Percentiles rank a stretch among this genome's conserved stretches.
These are phyloP conservation scores for Apiospora pterosperma DNA, from an alignment of 2,329 filamentous ascomycete genomes.

Conservation along the genomic window DNA sequence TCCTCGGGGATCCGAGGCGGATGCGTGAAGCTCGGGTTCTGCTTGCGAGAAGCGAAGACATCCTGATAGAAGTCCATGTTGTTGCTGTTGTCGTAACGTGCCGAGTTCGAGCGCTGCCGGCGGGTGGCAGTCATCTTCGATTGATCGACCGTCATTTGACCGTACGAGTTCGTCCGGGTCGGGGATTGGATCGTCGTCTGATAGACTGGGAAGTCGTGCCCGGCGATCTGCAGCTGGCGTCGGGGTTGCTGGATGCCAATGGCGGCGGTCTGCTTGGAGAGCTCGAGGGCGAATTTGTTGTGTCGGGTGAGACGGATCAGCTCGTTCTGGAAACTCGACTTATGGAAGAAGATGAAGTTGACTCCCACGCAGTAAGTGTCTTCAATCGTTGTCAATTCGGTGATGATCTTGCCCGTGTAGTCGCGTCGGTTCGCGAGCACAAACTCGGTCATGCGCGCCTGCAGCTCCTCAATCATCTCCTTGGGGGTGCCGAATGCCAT, in stretches of 20 bases:
- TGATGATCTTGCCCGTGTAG: slow-evolving; percentile 81
- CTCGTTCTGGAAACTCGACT: slow-evolving; percentile 95
- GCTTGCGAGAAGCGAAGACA: slow-evolving; percentile 39
- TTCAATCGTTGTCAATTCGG: slow-evolving; percentile 74
- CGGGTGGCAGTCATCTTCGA: slow-evolving; percentile 21
- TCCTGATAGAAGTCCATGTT: slow-evolving; percentile 39
- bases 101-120: slow-evolving; percentile 21
- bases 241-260: slow-evolving; percentile 82
- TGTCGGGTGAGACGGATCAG: slow-evolving; percentile 82
- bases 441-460: slow-evolving; percentile 77
- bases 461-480: slow-evolving; percentile 76
- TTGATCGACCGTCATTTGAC: slow-evolving; percentile 17
- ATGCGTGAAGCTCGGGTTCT: slow-evolving; percentile 12
- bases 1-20: slow-evolving; percentile 21
- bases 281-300: slow-evolving; percentile 89
- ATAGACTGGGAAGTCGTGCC: slow-evolving; percentile 63
- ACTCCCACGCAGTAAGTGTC: slow-evolving; percentile 83
- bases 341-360: slow-evolving; percentile 97
- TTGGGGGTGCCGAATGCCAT: slow-evolving; percentile 87
- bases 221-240: slow-evolving; percentile 67
- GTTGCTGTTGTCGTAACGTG: slow-evolving; percentile 15
- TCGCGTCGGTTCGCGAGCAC: slow-evolving; percentile 84
- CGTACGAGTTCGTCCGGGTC: slow-evolving; percentile 18
- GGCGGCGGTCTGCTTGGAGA: slow-evolving; percentile 82
- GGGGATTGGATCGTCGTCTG: slow-evolving; percentile 34